Percentiles rank a stretch among this genome's conserved stretches.
phyloP scores from a whole-genome alignment of 176 grass and related monocot species.

The Eremochloa ophiuroides region DNA sequence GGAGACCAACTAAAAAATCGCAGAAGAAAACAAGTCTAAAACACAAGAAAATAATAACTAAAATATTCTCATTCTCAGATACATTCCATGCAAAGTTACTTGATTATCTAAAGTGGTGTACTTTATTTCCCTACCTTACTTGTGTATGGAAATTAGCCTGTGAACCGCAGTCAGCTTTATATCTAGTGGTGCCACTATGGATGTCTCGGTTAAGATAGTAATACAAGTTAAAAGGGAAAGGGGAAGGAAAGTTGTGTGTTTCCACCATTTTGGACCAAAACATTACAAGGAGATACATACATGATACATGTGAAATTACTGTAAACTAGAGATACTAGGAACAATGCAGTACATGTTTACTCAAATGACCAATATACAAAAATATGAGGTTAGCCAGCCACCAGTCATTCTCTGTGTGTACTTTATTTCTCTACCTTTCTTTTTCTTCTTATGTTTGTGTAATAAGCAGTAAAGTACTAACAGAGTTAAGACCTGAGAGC shows the following conservation, averaged over 20 bases:
- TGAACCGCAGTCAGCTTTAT: not conserved
- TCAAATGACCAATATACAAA: conserved; percentile 22
- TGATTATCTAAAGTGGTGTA: not conserved
- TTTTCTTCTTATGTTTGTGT: not conserved
- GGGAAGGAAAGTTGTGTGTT: not conserved
- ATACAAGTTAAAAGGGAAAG: not conserved
- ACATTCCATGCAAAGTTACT: not conserved
- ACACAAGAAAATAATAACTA: not conserved
- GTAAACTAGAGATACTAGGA: not conserved
- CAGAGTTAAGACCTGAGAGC: not conserved
- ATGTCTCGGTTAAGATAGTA: not conserved
- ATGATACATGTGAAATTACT: not conserved
- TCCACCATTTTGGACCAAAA: not conserved
- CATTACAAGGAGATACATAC: not conserved
- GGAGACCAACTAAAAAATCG: not conserved
- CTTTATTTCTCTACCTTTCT: not conserved
- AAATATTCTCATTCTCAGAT: not conserved
- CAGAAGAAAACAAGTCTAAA: not conserved
- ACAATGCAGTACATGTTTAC: conserved; percentile 2
- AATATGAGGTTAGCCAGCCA: not conserved
- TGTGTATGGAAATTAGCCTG: no score
- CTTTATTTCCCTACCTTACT: no score
- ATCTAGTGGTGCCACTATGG: not conserved
- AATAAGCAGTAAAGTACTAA: conserved; percentile 2
- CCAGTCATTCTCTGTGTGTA: not conserved